Evolutionary conservation across 2,329 filamentous ascomycete genomes (phyloP), one percentile per base, ranked within the genome.

Genomic region (Didymella segeticola): DNA sequence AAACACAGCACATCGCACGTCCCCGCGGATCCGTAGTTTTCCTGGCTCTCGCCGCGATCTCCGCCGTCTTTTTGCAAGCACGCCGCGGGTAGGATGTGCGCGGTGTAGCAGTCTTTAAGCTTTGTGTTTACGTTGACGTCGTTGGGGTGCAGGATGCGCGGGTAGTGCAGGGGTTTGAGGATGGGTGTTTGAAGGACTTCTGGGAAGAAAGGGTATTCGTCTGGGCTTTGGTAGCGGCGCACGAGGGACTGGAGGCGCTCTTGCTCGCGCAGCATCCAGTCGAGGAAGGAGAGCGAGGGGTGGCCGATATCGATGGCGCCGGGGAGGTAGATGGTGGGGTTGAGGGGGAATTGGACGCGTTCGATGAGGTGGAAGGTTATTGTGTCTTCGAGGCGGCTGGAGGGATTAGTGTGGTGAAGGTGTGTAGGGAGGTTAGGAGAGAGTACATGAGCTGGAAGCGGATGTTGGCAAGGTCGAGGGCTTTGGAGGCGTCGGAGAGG

Each of bases 311-410:
- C 80, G 38, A 98, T 83, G n/a, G 89, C 90, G 56, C 89, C 89
- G 7, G 91, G 84, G 11, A 80, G 76, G 79, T 99, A 99, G 76
- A 98, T 93, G 68, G 87, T 91, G 71, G 84, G 81, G 79, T 97
- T 98, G 61, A 96, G 83, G 4, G 93, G 91, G 76, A 98, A 99
- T 75, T 99, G 95, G n/a, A 93, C 93, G 33, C 95, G 89, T 79
- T 99, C 95, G 70, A 98, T 98, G 31, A 99, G 82, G 77, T 96
- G 90, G 77, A 96, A 97, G 63, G 91, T 96, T 71, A 99, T 98
- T 57, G 93, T 98, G 73, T 99, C 95, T 79, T 99, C 95, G 15
- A 98, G 84, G 17, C 95, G 95, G 70, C 95, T 99, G 69, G 43
- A 7, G 8, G 23, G 58, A 71, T 64, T 30, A 23, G 34, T 36